phyloP scores from a whole-genome alignment of 2,329 filamentous ascomycete genomes.

The Beauveria sp. region DNA sequence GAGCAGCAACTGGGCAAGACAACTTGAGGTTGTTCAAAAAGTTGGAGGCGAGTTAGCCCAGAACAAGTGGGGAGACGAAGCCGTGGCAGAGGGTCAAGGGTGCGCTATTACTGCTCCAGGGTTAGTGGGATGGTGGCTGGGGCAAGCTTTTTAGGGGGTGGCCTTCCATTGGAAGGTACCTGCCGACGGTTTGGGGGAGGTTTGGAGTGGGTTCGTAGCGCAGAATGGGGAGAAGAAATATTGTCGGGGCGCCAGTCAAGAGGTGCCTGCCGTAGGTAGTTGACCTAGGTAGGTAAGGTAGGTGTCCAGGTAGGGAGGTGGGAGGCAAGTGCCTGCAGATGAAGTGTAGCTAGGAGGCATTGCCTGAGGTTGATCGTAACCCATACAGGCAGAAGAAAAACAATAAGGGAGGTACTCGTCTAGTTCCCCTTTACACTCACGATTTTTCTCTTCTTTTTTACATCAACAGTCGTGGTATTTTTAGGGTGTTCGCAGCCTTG shows the following conservation, averaged over 20 bases:
- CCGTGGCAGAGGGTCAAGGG: not conserved
- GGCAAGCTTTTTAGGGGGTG: not conserved
- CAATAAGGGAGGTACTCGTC: too few relatives aligned
- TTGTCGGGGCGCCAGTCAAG: not conserved
- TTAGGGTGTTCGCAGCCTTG: too few relatives aligned
- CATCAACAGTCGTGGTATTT: too few relatives aligned
- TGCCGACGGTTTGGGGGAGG: too few relatives aligned
- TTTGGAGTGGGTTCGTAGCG: too few relatives aligned
- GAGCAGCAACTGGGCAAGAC: not conserved
- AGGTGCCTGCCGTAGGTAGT: not conserved
- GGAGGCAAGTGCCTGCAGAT: too few relatives aligned
- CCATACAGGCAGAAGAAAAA: too few relatives aligned
- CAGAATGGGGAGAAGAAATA: too few relatives aligned
- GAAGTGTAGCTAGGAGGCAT: not conserved
- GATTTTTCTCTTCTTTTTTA: too few relatives aligned
- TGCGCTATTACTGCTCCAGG: not conserved
- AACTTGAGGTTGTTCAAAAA: constrained; percentile 2
- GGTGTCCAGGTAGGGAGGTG: not conserved
- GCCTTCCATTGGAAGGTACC: too few relatives aligned
- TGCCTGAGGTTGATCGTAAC: too few relatives aligned
- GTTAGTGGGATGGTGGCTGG: constrained; percentile 2
- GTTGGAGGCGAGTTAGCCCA: not conserved
- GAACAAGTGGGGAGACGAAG: constrained; percentile 6
- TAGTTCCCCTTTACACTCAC: too few relatives aligned
- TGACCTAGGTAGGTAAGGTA: not conserved